Conservation (phyloP, 495 filamentous ascomycete genomes). For the Lophium mytilinum region DNA sequence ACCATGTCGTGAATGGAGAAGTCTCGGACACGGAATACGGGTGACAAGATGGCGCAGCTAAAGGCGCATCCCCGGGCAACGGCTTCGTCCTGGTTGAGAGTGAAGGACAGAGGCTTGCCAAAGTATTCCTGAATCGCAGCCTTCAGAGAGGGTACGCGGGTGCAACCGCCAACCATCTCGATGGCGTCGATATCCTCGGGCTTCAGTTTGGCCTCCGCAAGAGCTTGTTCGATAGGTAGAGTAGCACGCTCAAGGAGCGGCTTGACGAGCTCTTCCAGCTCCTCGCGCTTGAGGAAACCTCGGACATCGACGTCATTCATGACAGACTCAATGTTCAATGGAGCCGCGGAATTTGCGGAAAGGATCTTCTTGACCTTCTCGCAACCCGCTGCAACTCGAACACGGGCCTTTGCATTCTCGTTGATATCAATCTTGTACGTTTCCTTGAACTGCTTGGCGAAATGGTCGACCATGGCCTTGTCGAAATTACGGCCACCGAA, state of each 20-base stretch:
- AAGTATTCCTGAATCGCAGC: conserved; percentile 84
- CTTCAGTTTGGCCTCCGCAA: conserved; percentile 82
- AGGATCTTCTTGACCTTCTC: conserved; percentile 99
- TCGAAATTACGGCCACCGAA: conserved; percentile 98
- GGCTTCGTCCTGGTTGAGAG: conserved; percentile 96
- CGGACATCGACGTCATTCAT: conserved; percentile 97
- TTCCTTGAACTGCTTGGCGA: conserved; percentile 74
- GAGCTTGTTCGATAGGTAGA: conserved; percentile 75
- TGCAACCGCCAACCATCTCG: conserved; percentile 91
- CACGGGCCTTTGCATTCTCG: conserved; percentile 77
- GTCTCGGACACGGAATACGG: conserved; percentile 96
- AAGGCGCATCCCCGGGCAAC: conserved; percentile 95
- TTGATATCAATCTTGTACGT: conserved; percentile 53
- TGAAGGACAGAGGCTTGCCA: conserved; percentile 85
- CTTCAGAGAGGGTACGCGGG: conserved; percentile 91
- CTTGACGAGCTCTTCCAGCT: conserved; percentile 83
- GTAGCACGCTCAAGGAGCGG: conserved; percentile 71
- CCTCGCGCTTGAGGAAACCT: conserved; percentile 83
- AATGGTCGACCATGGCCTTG: conserved; percentile 85
- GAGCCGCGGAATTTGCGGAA: conserved; percentile 87
- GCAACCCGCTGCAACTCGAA: conserved; percentile 75
- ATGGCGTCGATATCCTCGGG: conserved; percentile 87
- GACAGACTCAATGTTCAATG: conserved; percentile 95
- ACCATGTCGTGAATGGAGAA: conserved; percentile 96
- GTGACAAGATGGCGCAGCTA: conserved; percentile 95